These are phyloP conservation scores for Ustilago bromivora DNA, from an alignment of 1,284 basidiomycete species.

Conservation along the genomic window DNA sequence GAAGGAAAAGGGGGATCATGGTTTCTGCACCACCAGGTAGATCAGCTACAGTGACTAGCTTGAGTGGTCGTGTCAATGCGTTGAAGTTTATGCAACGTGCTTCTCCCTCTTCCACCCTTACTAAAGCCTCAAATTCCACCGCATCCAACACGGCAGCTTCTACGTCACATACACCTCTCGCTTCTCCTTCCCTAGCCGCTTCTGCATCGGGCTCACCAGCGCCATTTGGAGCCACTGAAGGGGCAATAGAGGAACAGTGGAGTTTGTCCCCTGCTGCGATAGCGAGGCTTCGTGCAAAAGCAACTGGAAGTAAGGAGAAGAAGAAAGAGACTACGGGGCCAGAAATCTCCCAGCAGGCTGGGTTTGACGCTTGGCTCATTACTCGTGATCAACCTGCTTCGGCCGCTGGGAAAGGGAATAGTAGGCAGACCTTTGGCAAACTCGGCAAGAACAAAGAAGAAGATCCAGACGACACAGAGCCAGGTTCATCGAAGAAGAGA, in stretches of 20 bases:
- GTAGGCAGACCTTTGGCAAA: constrained; percentile 30
- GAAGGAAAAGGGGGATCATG: background rate
- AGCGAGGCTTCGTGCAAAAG: constrained; percentile 22
- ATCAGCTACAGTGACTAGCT: constrained; percentile 42
- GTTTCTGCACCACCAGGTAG: constrained; percentile 43
- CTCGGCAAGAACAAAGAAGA: constrained; percentile 21
- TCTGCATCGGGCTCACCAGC: constrained; percentile 13
- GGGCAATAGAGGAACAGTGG: constrained; percentile 43
- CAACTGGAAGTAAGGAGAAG: background rate
- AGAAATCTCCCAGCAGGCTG: constrained; percentile 29
- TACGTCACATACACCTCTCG: background rate
- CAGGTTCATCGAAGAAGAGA: constrained; percentile 4
- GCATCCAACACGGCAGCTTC: background rate
- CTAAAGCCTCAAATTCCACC: background rate
- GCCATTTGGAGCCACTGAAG: background rate
- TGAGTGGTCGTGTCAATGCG: constrained; percentile 50
- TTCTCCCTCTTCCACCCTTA: constrained; percentile 15
- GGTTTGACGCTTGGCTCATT: constrained; percentile 50
- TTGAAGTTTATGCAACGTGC: constrained; percentile 58
- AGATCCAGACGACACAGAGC: constrained; percentile 7
- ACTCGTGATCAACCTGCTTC: constrained; percentile 7
- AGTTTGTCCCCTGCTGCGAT: constrained; percentile 31
- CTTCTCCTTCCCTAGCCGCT: constrained; percentile 10
- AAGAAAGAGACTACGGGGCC: background rate
- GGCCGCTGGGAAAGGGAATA: background rate